Evolutionary conservation across 108 stramenopile genomes (phyloP), one percentile per base, ranked within the genome.

Genomic region (Skeletonema marinoi): DNA sequence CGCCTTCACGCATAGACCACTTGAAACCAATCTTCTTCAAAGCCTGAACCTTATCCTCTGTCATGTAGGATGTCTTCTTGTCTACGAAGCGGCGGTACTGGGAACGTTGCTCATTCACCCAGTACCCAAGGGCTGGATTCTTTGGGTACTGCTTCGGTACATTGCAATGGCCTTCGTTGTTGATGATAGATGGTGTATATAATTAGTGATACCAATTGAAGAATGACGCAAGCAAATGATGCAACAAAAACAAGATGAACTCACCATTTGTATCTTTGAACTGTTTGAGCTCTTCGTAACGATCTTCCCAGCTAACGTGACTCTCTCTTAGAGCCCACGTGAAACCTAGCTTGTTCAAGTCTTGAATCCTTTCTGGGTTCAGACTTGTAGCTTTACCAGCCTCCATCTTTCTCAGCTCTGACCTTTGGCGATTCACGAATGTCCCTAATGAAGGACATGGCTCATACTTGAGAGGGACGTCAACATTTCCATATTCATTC

Each of bases 391-490:
- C 50, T 19, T 82, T 82, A 17, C 71, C 71, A 21, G 58, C 71
- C 35, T 59, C 65, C 64, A 77, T 72, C 77, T 82, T 82, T 9
- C 71, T 64, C 35, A 67, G 65, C 65, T 82, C 81, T 17, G 39
- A 67, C 48, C 81, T 71, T 59, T 82, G 81, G 9, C 71, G 65
- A 56, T 77, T 78, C 32, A 82, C 81, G 63, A 82, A 82, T 1
- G 71, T 72, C 16, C 81, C 81, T 7, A 82, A 58, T 16, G 77
- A 72, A n/a, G 70, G 81, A 32, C 78, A 78, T 11, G 81, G 65
- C 60, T 78, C 70, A 56, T 82, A 82, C 65, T 82, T 82, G n/a
- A 78, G 41, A 14, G 81, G 81, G 19, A 82, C 81, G n/a, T 78
- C 77, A 9, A 71, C 70, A 54, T 82, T 58, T 6, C 81, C 81